phyloP scores from a whole-genome alignment of 495 filamentous ascomycete genomes.

The Neurospora sp. region DNA sequence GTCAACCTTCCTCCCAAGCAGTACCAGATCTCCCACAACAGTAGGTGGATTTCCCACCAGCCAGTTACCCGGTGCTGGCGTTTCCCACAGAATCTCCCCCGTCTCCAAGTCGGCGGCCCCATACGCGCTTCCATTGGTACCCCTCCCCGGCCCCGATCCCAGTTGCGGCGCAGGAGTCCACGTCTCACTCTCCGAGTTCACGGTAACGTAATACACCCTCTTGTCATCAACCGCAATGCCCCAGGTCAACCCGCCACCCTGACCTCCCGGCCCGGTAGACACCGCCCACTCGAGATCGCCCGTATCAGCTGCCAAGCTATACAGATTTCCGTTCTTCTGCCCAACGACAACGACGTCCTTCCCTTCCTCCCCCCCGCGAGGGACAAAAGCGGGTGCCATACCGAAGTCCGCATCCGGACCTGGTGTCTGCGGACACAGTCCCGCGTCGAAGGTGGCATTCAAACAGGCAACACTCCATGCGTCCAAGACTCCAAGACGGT shows the following conservation, averaged over 20 bases:
- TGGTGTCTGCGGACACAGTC: constrained; percentile 21
- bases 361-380: constrained; percentile 2
- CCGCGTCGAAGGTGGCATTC: constrained; percentile 2
- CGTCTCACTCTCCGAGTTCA: constrained; percentile 12
- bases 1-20: neutral
- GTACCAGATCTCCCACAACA: constrained; percentile 3
- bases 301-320: constrained; percentile 20
- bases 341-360: constrained; percentile 25
- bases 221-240: constrained; percentile 28
- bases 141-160: neutral
- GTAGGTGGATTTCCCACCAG: neutral
- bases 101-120: constrained; percentile 21
- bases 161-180: constrained; percentile 13
- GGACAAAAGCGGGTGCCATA: constrained; percentile 31
- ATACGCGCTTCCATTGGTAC: constrained; percentile 19
- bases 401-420: constrained; percentile 33
- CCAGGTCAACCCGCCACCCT: constrained; percentile 27
- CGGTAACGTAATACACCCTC: constrained; percentile 25
- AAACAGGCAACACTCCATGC: constrained; percentile 22
- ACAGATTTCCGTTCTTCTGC: constrained; percentile 32
- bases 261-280: constrained; percentile 16
- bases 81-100: constrained; percentile 12
- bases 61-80: neutral
- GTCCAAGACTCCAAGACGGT: constrained; percentile 19
- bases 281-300: constrained; percentile 25